Evolutionary conservation across 345 rosid genomes (phyloP).

Genomic region (Euclidium syriacum): DNA sequence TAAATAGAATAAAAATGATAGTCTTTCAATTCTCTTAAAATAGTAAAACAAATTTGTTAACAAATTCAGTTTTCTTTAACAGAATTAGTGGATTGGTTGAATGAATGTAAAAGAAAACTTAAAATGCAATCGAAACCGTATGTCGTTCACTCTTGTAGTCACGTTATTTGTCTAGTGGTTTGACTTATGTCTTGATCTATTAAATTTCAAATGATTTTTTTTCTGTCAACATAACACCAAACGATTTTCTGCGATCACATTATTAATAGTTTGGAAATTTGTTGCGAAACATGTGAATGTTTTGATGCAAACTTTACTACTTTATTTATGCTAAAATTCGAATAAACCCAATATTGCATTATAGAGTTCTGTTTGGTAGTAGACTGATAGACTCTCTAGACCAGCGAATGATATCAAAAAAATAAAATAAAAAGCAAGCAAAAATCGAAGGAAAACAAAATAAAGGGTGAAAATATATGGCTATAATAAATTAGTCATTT

Average conservation of each 20-base stretch:
- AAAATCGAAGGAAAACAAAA: not conserved
- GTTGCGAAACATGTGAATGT: constrained; percentile 7
- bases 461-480: not conserved
- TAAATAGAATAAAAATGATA: no score
- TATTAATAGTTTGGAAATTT: constrained; percentile 6
- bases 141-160: no score
- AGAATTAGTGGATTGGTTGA: no score
- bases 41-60: no score
- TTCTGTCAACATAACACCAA: not conserved
- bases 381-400: not conserved
- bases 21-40: no score
- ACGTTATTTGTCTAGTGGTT: not conserved
- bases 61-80: no score
- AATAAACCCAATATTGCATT: constrained; percentile 9
- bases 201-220: not conserved
- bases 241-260: not conserved
- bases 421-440: not conserved
- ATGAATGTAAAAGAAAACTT: no score
- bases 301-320: not conserved
- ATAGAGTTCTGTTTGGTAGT: constrained; percentile 7
- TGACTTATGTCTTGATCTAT: not conserved
- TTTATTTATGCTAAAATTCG: not conserved
- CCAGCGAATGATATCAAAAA: not conserved
- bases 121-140: no score
- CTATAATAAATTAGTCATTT: not conserved